Percentiles rank a stretch among this genome's conserved stretches.
Evolutionary conservation across 148 eudicot species (phyloP).

Genomic region (Polygonum aviculare): DNA sequence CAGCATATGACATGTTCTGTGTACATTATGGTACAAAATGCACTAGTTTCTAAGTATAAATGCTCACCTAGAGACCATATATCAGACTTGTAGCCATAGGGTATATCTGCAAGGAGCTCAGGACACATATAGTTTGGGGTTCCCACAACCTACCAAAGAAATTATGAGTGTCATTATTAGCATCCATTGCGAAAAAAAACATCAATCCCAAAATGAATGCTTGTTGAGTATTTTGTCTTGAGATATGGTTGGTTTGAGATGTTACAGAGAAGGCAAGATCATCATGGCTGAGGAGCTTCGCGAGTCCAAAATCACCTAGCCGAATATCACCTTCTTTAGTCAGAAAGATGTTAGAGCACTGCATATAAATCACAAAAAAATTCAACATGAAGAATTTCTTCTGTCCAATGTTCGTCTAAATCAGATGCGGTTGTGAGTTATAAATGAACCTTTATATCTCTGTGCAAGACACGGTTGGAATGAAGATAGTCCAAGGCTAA

Average conservation of each 20-base stretch:
- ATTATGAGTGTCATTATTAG: background rate
- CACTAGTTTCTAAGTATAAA: background rate
- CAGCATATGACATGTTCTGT: background rate
- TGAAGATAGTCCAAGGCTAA: constrained; percentile 93
- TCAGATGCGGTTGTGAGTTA: background rate
- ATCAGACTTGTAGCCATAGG: constrained; percentile 66
- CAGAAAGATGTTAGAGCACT: constrained; percentile 94
- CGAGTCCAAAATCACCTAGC: constrained; percentile 94
- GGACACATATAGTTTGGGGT: constrained; percentile 76
- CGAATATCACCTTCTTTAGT: constrained; percentile 79
- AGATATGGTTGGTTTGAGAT: background rate
- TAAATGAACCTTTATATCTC: constrained; percentile 79
- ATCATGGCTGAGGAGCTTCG: constrained; percentile 65
- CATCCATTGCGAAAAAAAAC: background rate
- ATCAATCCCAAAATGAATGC: background rate
- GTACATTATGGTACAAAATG: background rate
- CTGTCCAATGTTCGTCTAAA: background rate
- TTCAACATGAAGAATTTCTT: background rate
- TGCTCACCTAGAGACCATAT: constrained; percentile 66
- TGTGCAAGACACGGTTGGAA: constrained; percentile 78
- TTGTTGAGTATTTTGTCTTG: background rate
- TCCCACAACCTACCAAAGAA: constrained; percentile 42
- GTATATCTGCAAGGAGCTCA: constrained; percentile 60
- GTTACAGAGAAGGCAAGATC: constrained; percentile 73
- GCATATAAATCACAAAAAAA: constrained; percentile 16